Evolutionary conservation across 2,329 filamentous ascomycete species (phyloP), one percentile per base, ranked within the genome.

Genomic region (Lojkania enalia): DNA sequence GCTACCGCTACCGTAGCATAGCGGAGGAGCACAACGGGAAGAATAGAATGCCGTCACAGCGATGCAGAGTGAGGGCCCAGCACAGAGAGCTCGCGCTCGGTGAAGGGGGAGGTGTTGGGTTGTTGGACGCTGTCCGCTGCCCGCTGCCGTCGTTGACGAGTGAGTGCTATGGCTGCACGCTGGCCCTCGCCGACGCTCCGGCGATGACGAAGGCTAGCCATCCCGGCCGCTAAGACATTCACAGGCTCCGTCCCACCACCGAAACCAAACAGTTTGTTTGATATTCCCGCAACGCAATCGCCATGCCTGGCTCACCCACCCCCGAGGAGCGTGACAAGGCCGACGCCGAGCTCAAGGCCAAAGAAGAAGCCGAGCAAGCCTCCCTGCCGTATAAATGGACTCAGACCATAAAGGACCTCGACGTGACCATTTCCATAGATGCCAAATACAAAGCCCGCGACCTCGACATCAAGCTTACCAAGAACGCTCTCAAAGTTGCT

Each of bases 381-480:
- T 82, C 86, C 18, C 84, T 99, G 31, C 94, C 94, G 1, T 99
- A 99, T 84, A 94, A 95, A 75, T 99, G 94, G 94, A 87, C 82
- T 9, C 94, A 99, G 75, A 91, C 87, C 18, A 96, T 99, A 68
- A 80, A 79, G 58, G 94, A 97, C 66, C 75, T 96, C 49, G 89
- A 96, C 66, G 74, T 97, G 61, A 86, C 80, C 39, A 80, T 95
- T 47, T 76, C 81, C 20, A 83, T 99, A 1, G 87, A 92, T 0
- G 86, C 80, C 18, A 95, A 91, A 70, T 76, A 92, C 58, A 95
- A 95, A 73, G 89, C 84, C 29, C 82, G 81, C 58, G 94, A 99
- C 67, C 74, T 99, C 25, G 83, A 87, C 46, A 84, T 99, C 44
- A 84, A 88, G 44, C 80, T 99, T 68, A 88, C 87, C 70, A 91